phyloP scores from a whole-genome alignment of 2,329 filamentous ascomycete species.

The Fusarium sp. region DNA sequence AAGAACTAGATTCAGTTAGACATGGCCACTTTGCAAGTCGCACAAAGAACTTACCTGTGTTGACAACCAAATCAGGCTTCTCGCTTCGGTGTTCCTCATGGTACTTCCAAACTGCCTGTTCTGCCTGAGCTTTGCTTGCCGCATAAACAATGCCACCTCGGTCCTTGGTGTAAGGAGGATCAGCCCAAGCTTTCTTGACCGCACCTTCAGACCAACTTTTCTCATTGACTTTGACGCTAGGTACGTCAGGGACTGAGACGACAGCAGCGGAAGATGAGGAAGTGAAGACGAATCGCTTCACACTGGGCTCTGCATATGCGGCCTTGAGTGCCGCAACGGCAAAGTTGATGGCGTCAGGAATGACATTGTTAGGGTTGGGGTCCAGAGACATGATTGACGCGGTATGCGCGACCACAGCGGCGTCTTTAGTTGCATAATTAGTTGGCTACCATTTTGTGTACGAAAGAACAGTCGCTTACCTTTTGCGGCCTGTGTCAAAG shows the following conservation, averaged over 20 bases:
- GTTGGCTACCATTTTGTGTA: constrained; percentile 17
- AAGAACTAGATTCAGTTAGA: constrained; percentile 28
- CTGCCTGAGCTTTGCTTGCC: constrained; percentile 55
- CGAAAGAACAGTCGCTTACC: constrained; percentile 16
- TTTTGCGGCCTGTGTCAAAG: constrained; percentile 47
- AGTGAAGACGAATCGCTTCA: constrained; percentile 55
- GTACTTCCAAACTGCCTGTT: constrained; percentile 56
- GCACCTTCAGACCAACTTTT: constrained; percentile 52
- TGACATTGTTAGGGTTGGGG: constrained; percentile 55
- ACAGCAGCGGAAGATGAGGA: constrained; percentile 29
- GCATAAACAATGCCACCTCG: constrained; percentile 50
- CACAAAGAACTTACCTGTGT: constrained; percentile 22
- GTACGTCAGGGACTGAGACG: background rate
- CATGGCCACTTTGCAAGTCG: accelerated
- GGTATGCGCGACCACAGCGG: constrained; percentile 53
- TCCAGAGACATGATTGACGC: constrained; percentile 53
- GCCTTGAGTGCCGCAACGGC: constrained; percentile 51
- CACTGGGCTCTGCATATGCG: constrained; percentile 49
- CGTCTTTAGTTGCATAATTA: no score
- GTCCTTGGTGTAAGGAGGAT: constrained; percentile 50
- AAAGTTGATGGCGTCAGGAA: constrained; percentile 51
- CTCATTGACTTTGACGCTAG: constrained; percentile 12
- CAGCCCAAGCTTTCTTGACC: constrained; percentile 52
- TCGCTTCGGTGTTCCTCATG: constrained; percentile 34
- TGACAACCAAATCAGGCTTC: constrained; percentile 47